These are phyloP conservation scores for Boletus pseudopeckii DNA, from an alignment of 768 basidiomycete species.

Conservation along the genomic window DNA sequence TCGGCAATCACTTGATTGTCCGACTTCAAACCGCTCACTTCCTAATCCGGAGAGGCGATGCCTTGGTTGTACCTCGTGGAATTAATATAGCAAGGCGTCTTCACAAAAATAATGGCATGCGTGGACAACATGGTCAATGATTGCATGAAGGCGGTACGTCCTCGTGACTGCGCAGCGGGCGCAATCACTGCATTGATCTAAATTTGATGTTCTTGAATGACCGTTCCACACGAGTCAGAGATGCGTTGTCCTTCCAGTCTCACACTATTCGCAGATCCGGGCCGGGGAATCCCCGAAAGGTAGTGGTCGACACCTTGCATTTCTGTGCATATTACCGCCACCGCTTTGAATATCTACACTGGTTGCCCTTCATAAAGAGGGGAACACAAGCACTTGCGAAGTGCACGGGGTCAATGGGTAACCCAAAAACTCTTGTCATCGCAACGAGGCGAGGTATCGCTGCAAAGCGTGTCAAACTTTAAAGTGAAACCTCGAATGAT, in stretches of 20 bases:
- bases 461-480: constrained; percentile 27
- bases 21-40: constrained; percentile 35
- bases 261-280: neutral
- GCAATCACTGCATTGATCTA: constrained; percentile 19
- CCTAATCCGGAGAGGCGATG: constrained; percentile 26
- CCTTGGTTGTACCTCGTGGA: constrained; percentile 16
- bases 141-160: constrained; percentile 15
- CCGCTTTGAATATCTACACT: constrained; percentile 1
- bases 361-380: too few species aligned
- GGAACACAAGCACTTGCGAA: neutral
- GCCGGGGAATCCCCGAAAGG: neutral
- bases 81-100: constrained; percentile 19
- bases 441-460: constrained; percentile 63
- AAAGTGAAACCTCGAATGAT: constrained; percentile 3
- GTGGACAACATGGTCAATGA: constrained; percentile 16
- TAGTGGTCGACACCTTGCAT: neutral
- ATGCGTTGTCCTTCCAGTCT: neutral
- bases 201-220: neutral
- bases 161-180: constrained; percentile 27
- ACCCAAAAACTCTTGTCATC: constrained; percentile 27
- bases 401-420: neutral
- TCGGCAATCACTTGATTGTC: constrained; percentile 36
- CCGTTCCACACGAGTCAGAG: neutral
- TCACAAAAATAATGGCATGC: constrained; percentile 17
- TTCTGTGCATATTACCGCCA: neutral